These are phyloP conservation scores for Pachyrhizus erosus DNA, from an alignment of 306 rosid genomes.

Conservation along the genomic window DNA sequence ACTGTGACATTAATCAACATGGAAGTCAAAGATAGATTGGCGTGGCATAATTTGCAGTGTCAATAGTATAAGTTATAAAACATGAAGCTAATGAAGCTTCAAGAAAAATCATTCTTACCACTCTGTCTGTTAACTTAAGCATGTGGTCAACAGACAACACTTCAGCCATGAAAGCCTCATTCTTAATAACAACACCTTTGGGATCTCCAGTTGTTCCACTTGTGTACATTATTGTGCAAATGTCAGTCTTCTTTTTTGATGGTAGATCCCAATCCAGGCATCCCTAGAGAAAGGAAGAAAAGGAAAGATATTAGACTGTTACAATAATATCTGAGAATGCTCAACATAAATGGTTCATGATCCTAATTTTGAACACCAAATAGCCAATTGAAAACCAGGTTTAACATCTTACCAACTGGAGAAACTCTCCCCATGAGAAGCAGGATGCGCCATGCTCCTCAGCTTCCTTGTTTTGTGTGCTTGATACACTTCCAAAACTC, in stretches of 20 bases:
- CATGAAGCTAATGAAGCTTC: conserved; percentile 14
- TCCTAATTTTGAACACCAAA: not conserved
- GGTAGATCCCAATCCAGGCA: conserved; percentile 69
- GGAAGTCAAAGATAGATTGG: not conserved
- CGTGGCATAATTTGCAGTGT: not conserved
- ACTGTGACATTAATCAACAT: not conserved
- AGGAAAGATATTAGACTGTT: not conserved
- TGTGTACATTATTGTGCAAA: conserved; percentile 93
- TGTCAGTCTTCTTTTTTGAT: conserved; percentile 62
- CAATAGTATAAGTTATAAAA: not conserved
- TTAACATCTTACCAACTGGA: conserved; percentile 61
- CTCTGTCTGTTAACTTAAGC: conserved; percentile 71
- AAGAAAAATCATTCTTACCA: conserved; percentile 59
- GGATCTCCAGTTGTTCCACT: conserved; percentile 99
- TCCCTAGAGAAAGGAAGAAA: conserved; percentile 57
- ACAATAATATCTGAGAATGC: not conserved
- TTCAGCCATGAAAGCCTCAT: conserved; percentile 81
- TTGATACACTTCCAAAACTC: conserved; percentile 76
- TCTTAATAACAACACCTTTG: conserved; percentile 81
- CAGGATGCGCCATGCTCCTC: conserved; percentile 74
- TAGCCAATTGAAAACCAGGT: conserved; percentile 3
- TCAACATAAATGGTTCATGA: not conserved
- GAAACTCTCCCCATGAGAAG: conserved; percentile 91
- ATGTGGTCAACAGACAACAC: conserved; percentile 83
- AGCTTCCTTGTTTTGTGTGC: conserved; percentile 82